These are phyloP conservation scores for Crataegus laevigata DNA, from an alignment of 306 rosid genomes.

Conservation along the genomic window DNA sequence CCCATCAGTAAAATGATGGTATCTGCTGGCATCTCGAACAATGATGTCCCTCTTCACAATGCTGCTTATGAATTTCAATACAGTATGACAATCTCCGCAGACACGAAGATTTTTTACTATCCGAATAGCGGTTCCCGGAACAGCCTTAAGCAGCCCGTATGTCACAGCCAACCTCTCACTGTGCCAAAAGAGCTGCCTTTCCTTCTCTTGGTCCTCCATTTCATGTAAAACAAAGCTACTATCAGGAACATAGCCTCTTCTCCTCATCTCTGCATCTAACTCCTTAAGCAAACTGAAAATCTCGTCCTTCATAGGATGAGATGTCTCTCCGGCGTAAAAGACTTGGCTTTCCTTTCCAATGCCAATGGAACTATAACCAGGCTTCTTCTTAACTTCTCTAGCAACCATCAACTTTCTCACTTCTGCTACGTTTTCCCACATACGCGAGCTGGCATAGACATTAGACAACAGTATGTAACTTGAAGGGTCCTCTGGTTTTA, in stretches of 20 bases:
- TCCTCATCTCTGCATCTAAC: slow-evolving; percentile 65
- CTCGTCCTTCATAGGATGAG: slow-evolving; percentile 65
- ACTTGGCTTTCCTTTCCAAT: slow-evolving; percentile 65
- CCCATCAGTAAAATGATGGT: slow-evolving; percentile 73
- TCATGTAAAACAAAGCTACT: slow-evolving; percentile 71
- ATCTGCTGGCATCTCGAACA: slow-evolving; percentile 72
- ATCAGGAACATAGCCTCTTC: slow-evolving; percentile 79
- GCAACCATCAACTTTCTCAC: slow-evolving; percentile 56
- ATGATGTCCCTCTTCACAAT: slow-evolving; percentile 61
- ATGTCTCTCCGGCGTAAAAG: slow-evolving; percentile 83
- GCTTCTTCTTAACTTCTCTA: slow-evolving; percentile 66
- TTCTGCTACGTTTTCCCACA: slow-evolving; percentile 71
- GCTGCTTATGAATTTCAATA: slow-evolving; percentile 61
- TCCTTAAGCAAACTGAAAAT: slow-evolving; percentile 47
- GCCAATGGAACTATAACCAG: slow-evolving; percentile 74
- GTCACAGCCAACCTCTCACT: slow-evolving; percentile 84
- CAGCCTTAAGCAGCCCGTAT: slow-evolving; percentile 68
- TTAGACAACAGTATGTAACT: slow-evolving; percentile 63
- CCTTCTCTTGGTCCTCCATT: slow-evolving; percentile 82
- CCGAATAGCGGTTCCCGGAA: slow-evolving; percentile 55
- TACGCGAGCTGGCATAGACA: slow-evolving; percentile 53
- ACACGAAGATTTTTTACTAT: slow-evolving; percentile 81
- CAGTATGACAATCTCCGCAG: slow-evolving; percentile 85
- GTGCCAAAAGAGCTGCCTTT: slow-evolving; percentile 78
- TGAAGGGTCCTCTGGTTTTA: slow-evolving; percentile 62